Percentiles rank a stretch among this genome's conserved stretches.
These are phyloP conservation scores for Chrysanthemum makinoi DNA, from an alignment of 129 eudicot genomes.

Conservation along the genomic window DNA sequence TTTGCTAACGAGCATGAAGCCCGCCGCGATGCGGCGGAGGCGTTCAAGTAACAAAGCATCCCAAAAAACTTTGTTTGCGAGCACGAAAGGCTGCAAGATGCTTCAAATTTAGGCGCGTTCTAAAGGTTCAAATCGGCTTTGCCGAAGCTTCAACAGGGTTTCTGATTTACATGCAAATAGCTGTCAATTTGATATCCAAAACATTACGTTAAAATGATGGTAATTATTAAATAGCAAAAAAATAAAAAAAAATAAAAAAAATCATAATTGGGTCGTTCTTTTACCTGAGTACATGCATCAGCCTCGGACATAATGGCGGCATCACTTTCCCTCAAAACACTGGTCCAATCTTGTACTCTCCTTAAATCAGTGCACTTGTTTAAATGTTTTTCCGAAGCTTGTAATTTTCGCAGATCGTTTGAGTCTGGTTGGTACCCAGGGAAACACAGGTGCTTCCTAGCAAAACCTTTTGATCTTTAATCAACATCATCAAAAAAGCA, in stretches of 20 bases:
- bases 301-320: constrained; percentile 86
- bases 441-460: constrained; percentile 51
- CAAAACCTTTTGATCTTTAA: constrained; percentile 1
- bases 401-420: constrained; percentile 55
- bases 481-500: background rate
- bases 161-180: constrained; percentile 84
- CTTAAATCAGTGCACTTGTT: constrained; percentile 60
- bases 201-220: constrained; percentile 1
- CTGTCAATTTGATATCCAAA: constrained; percentile 48
- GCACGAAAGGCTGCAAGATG: constrained; percentile 26
- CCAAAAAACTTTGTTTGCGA: constrained; percentile 68
- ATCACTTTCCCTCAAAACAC: constrained; percentile 57
- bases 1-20: too few relatives aligned
- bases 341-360: constrained; percentile 64
- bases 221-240: background rate
- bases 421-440: constrained; percentile 51
- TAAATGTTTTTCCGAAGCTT: constrained; percentile 56
- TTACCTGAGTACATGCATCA: constrained; percentile 73
- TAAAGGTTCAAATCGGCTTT: constrained; percentile 44
- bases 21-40: too few relatives aligned
- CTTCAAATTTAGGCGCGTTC: constrained; percentile 40
- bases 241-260: too few relatives aligned
- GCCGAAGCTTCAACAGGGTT: constrained; percentile 76
- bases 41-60: too few relatives aligned
- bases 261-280: background rate